phyloP scores from a whole-genome alignment of 2,329 filamentous ascomycete genomes.

The Ophiostoma novo-ulmi region DNA sequence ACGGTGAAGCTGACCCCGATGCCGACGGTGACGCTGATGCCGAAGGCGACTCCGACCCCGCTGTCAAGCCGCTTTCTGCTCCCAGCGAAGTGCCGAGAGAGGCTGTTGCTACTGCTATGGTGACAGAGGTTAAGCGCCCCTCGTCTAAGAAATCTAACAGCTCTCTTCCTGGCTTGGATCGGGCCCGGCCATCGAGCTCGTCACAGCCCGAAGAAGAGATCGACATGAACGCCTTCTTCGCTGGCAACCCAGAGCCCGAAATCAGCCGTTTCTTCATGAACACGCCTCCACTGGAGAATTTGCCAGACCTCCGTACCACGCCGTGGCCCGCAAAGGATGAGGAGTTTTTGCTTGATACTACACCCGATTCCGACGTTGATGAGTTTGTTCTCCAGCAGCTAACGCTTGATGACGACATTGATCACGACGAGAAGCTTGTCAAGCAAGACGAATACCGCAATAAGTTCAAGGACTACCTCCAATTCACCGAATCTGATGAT shows the following conservation, averaged over 20 bases:
- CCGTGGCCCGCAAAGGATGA: slow-evolving; percentile 45
- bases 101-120: neutral
- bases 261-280: slow-evolving; percentile 47
- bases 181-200: slow-evolving; percentile 39
- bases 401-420: slow-evolving; percentile 38
- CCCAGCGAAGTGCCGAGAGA: neutral
- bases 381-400: slow-evolving; percentile 46
- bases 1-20: neutral
- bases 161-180: slow-evolving; percentile 23
- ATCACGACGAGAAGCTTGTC: slow-evolving; percentile 38
- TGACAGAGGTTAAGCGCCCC: neutral
- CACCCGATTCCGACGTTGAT: slow-evolving; percentile 39
- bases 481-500: slow-evolving; percentile 53
- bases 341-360: slow-evolving; percentile 41
- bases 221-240: slow-evolving; percentile 34
- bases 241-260: slow-evolving; percentile 39
- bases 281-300: slow-evolving; percentile 51
- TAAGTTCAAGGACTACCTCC: slow-evolving; percentile 49
- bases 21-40: neutral
- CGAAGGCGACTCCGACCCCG: neutral
- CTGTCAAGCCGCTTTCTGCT: neutral
- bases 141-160: slow-evolving; percentile 9
- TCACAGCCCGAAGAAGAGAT: slow-evolving; percentile 48
- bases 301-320: slow-evolving; percentile 45
- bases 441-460: slow-evolving; percentile 41